These are phyloP conservation scores for Entomortierella chlamydospora DNA, from an alignment of 192 early-diverging fungal species.

Conservation along the genomic window DNA sequence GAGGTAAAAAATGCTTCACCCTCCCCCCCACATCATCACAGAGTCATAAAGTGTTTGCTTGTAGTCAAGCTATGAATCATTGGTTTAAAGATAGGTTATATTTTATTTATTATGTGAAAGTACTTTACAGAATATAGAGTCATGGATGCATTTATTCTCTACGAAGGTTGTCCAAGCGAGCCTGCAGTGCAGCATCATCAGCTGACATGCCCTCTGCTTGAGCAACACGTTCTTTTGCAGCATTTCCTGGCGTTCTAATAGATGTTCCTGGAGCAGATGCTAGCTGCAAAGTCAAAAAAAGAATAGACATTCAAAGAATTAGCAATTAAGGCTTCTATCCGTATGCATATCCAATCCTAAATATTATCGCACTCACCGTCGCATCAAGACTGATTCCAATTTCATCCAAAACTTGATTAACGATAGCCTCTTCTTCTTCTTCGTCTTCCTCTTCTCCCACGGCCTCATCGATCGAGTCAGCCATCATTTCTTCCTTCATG, in stretches of 20 bases:
- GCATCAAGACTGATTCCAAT: slow-evolving; percentile 88
- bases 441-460: slow-evolving; percentile 97
- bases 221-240: slow-evolving; percentile 60
- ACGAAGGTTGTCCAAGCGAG: slow-evolving; percentile 89
- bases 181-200: slow-evolving; percentile 88
- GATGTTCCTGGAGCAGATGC: slow-evolving; percentile 60
- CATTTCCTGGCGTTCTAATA: slow-evolving; percentile 44
- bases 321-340: no score
- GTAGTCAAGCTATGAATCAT: neutral
- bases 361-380: slow-evolving; percentile 61
- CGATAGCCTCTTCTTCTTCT: slow-evolving; percentile 89
- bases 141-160: slow-evolving; percentile 68
- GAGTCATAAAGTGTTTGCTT: neutral
- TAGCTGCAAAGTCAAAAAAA: slow-evolving; percentile 41
- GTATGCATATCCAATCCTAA: neutral
- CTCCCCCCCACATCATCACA: neutral
- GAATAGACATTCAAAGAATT: no score
- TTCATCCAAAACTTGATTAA: slow-evolving; percentile 95
- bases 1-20: no score
- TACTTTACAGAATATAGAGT: neutral
- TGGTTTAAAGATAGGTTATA: neutral
- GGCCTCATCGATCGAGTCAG: slow-evolving; percentile 95
- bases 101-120: neutral
- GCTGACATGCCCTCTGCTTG: slow-evolving; percentile 66
- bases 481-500: slow-evolving; percentile 99